Conservation (phyloP, 306 rosid genomes). For the Dryas alaskensis region DNA sequence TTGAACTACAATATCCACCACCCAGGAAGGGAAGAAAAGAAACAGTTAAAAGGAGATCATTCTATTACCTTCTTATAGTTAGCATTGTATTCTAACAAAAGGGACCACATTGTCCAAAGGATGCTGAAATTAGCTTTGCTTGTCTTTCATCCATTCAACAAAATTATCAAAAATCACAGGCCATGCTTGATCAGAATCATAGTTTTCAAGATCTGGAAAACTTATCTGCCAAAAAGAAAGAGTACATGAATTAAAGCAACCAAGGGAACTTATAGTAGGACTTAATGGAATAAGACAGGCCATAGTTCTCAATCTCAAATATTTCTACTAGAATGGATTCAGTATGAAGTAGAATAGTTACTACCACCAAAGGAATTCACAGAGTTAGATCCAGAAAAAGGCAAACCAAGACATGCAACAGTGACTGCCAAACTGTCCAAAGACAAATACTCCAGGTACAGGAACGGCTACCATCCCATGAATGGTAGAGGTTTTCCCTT, state of each 20-base stretch:
- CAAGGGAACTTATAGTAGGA: too few species aligned
- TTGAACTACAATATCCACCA: background rate
- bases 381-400: background rate
- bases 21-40: slow-evolving; percentile 10
- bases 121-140: slow-evolving; percentile 16
- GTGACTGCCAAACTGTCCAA: too few species aligned
- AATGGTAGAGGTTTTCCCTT: background rate
- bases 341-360: background rate
- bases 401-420: background rate
- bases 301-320: background rate
- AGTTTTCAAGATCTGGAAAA: slow-evolving; percentile 44
- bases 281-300: background rate
- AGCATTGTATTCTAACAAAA: background rate
- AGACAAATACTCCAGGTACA: background rate
- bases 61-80: slow-evolving; percentile 8
- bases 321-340: background rate
- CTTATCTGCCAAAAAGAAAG: slow-evolving; percentile 41
- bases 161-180: slow-evolving; percentile 61
- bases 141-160: slow-evolving; percentile 67
- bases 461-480: background rate
- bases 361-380: background rate
- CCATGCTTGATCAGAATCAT: slow-evolving; percentile 66
- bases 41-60: background rate
- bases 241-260: background rate
- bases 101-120: slow-evolving; percentile 1